Conservation (phyloP, 2,329 filamentous ascomycete species). For the Trichoderma polysporum region DNA sequence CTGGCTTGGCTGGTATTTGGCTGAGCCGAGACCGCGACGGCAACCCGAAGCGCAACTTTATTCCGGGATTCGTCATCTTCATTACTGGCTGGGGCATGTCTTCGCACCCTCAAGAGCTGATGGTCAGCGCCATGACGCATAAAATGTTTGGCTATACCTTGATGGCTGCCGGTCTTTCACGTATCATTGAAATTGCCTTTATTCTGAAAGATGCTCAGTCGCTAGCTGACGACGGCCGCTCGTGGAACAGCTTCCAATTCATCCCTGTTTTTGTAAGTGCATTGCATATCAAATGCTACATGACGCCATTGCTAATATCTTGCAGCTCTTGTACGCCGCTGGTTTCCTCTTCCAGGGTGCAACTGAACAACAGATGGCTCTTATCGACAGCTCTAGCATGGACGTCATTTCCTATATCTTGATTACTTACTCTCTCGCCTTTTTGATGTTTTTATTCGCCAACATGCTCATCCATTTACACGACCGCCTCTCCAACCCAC, state of each 20-base stretch:
- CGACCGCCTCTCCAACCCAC: conserved; percentile 56
- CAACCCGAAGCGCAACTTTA: conserved; percentile 84
- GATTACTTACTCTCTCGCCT: conserved; percentile 86
- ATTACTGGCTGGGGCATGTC: conserved; percentile 97
- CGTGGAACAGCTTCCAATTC: conserved; percentile 63
- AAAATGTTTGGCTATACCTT: conserved; percentile 89
- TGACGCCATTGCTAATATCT: conserved; percentile 20
- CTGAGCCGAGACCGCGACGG: conserved; percentile 81
- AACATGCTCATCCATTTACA: conserved; percentile 86
- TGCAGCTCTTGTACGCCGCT: conserved; percentile 80
- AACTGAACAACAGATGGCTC: conserved; percentile 90
- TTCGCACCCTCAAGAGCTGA: conserved; percentile 79
- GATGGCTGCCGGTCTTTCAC: conserved; percentile 81
- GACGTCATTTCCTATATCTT: conserved; percentile 91
- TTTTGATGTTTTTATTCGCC: conserved; percentile 85
- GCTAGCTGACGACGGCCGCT: conserved; percentile 63
- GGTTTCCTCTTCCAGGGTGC: conserved; percentile 98
- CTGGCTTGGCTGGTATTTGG: conserved; percentile 89
- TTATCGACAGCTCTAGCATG: conserved; percentile 71
- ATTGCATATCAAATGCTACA: background rate
- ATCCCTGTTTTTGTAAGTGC: conserved; percentile 57
- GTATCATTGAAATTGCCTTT: conserved; percentile 90
- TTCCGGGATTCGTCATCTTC: conserved; percentile 86
- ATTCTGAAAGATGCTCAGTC: conserved; percentile 71
- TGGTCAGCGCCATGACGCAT: conserved; percentile 85